Conservation (phyloP, 768 basidiomycete genomes). For the Daedalea quercina region DNA sequence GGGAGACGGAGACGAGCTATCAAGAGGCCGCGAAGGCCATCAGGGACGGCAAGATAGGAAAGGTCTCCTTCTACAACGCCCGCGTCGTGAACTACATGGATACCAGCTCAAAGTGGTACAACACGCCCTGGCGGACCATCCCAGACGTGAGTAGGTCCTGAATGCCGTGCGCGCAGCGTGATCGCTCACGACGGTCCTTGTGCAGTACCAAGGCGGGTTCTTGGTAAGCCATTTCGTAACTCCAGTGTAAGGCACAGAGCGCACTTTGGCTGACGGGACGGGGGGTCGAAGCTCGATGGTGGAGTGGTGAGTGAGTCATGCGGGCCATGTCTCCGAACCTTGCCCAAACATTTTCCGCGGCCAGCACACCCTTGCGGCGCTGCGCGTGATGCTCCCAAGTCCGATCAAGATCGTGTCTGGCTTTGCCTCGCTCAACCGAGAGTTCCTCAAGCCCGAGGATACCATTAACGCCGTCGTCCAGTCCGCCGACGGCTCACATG, state of each 20-base stretch:
- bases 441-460: conserved; percentile 73
- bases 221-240: conserved; percentile 42
- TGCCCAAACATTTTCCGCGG: not conserved
- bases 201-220: conserved; percentile 76
- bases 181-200: not conserved
- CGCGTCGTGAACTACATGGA: conserved; percentile 47
- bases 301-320: conserved; percentile 52
- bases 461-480: conserved; percentile 58
- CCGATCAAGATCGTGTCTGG: conserved; percentile 51
- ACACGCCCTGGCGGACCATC: conserved; percentile 77
- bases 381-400: conserved; percentile 53
- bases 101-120: conserved; percentile 66
- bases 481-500: conserved; percentile 44
- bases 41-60: conserved; percentile 59
- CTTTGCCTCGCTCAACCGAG: conserved; percentile 61
- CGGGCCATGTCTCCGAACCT: not conserved
- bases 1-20: conserved; percentile 59
- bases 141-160: conserved; percentile 54
- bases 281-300: conserved; percentile 53
- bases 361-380: conserved; percentile 61
- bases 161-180: not conserved
- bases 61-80: conserved; percentile 61
- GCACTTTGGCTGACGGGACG: conserved; percentile 10
- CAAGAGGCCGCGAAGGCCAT: conserved; percentile 43
- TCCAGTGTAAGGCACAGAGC: not conserved